Conservation (phyloP, 495 filamentous ascomycete species). For the Hypoxylon rickii region DNA sequence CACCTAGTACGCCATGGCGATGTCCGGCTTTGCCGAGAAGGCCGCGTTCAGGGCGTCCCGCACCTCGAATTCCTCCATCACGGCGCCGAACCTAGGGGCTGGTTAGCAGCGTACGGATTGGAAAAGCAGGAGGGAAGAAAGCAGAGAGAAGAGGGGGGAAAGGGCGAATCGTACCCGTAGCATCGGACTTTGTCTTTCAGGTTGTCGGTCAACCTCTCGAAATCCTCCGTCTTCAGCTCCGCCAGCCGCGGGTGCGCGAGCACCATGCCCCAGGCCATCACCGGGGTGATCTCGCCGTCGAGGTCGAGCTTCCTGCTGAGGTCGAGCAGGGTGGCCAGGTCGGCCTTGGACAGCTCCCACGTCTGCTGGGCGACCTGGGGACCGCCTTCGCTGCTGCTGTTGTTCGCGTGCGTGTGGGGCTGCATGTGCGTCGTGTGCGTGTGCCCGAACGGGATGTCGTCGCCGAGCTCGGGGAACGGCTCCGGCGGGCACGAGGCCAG, state of each 20-base stretch:
- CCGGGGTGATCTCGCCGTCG: conserved; percentile 93
- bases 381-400: conserved; percentile 46
- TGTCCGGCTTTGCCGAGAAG: conserved; percentile 65
- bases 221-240: conserved; percentile 68
- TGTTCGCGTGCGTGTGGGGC: conserved; percentile 32
- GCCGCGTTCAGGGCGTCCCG: conserved; percentile 79
- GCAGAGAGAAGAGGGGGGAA: conserved; percentile 12
- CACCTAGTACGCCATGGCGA: conserved; percentile 39
- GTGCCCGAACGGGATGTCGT: conserved; percentile 57
- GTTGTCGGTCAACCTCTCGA: conserved; percentile 72
- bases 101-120: conserved; percentile 17
- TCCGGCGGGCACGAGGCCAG: conserved; percentile 87
- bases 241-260: conserved; percentile 69
- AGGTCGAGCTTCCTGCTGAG: conserved; percentile 82
- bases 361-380: conserved; percentile 57
- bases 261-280: conserved; percentile 90
- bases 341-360: conserved; percentile 71
- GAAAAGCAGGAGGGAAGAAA: neutral
- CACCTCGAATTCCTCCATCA: conserved; percentile 91
- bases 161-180: conserved; percentile 75
- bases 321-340: conserved; percentile 80
- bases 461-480: conserved; percentile 50
- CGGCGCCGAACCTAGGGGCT: conserved; percentile 72
- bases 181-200: conserved; percentile 83
- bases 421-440: conserved; percentile 30